These are phyloP conservation scores for Pestalotiopsis sp. DNA, from an alignment of 2,329 filamentous ascomycete species.

Conservation along the genomic window DNA sequence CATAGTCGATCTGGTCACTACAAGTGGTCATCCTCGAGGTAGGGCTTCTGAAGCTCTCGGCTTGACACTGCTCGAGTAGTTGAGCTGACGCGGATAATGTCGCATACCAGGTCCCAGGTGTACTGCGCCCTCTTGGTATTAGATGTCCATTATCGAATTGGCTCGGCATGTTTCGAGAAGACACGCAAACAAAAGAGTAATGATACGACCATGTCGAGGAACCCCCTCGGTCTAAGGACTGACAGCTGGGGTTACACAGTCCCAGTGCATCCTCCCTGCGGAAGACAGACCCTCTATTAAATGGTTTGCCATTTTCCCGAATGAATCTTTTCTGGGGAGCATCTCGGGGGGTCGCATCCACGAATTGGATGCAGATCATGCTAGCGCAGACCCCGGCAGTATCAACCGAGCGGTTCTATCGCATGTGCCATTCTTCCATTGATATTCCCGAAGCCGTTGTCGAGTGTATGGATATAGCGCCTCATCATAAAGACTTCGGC, in stretches of 20 bases:
- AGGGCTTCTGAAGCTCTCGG: neutral
- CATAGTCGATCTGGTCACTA: neutral
- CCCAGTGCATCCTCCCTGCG: too few species aligned
- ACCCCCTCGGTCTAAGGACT: neutral
- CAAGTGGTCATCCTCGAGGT: neutral
- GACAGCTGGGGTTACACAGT: too few species aligned
- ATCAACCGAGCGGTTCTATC: constrained; percentile 8
- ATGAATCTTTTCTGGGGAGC: neutral
- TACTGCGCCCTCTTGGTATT: too few species aligned
- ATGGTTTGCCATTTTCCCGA: neutral
- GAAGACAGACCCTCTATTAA: neutral
- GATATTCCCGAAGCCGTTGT: neutral
- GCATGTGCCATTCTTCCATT: neutral
- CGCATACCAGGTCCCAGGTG: neutral
- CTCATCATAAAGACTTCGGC: neutral
- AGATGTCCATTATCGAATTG: neutral
- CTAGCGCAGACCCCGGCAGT: neutral
- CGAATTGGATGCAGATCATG: constrained; percentile 5
- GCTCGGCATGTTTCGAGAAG: neutral
- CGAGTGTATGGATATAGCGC: too few species aligned
- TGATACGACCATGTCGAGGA: neutral
- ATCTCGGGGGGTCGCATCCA: neutral
- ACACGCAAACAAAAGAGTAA: neutral
- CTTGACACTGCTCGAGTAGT: neutral
- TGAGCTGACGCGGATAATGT: neutral